These are phyloP conservation scores for Alternaria infectoria DNA, from an alignment of 2,329 filamentous ascomycete species.

Conservation along the genomic window DNA sequence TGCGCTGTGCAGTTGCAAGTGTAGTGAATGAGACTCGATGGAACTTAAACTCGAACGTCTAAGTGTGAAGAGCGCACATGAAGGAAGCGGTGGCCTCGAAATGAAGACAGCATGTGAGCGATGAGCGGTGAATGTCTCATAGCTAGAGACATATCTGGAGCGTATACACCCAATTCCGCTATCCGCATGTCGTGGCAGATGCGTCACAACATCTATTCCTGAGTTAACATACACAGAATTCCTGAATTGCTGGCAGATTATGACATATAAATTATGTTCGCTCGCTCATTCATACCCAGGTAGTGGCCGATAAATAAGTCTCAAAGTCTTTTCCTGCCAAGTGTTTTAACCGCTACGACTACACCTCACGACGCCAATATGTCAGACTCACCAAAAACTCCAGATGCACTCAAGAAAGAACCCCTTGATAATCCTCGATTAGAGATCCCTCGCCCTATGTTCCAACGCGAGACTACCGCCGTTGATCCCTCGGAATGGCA, in stretches of 20 bases:
- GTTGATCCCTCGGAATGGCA: neutral
- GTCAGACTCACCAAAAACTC: neutral
- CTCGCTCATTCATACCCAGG: neutral
- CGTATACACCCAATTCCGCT: too few relatives aligned
- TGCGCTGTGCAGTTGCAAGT: neutral
- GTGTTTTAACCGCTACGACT: neutral
- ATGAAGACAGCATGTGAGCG: accelerated
- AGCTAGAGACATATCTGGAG: too few relatives aligned
- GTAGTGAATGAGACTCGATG: neutral
- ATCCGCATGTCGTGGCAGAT: neutral
- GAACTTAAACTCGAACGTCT: neutral
- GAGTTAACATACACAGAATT: neutral
- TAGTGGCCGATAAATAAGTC: neutral
- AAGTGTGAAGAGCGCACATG: neutral
- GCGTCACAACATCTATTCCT: neutral
- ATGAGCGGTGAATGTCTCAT: neutral
- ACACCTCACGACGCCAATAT: accelerated
- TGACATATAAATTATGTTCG: neutral
- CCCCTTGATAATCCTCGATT: neutral
- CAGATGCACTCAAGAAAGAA: neutral
- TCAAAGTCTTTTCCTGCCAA: accelerated
- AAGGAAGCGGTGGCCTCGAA: accelerated
- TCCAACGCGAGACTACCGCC: neutral
- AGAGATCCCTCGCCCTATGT: accelerated
- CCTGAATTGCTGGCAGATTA: neutral